A percentile compares a stretch with the other conserved stretches of the same genome.
phyloP scores from a whole-genome alignment of 2,329 filamentous ascomycete species.

The Ceratocystis colombiana region DNA sequence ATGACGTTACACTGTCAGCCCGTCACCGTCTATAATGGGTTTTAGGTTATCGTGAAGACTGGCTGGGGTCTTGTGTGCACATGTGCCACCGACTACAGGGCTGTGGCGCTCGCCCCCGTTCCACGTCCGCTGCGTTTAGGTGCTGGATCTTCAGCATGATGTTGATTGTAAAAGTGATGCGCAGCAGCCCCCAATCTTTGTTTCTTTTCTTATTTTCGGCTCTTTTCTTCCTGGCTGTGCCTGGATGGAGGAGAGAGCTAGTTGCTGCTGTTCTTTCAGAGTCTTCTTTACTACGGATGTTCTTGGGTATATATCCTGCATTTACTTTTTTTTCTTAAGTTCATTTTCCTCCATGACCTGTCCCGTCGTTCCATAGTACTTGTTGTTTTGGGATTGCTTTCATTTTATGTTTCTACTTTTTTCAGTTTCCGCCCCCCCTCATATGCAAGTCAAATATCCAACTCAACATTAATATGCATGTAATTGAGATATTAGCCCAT shows the following conservation, averaged over 20 bases:
- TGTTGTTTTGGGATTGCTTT: neutral
- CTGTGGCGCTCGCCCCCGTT: neutral
- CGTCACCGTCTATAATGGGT: neutral
- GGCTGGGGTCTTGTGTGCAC: no score
- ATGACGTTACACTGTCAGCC: slow-evolving; percentile 18
- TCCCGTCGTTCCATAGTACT: neutral
- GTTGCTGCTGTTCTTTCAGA: neutral
- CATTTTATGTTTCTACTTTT: neutral
- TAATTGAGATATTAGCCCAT: neutral
- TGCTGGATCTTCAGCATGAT: neutral
- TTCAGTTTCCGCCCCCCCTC: no score
- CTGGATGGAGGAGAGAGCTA: no score
- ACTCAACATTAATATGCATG: no score
- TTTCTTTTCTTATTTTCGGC: neutral
- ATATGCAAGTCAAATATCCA: no score
- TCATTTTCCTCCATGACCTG: neutral
- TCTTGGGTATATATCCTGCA: slow-evolving; percentile 12
- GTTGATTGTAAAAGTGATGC: neutral
- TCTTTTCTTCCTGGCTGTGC: neutral
- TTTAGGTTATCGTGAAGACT: no score
- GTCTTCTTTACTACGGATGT: slow-evolving; percentile 6
- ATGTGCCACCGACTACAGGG: neutral
- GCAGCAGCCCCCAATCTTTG: neutral
- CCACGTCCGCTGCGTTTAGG: neutral
- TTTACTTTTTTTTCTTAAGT: slow-evolving; percentile 7